Evolutionary conservation across 2,329 filamentous ascomycete genomes (phyloP), one percentile per base, ranked within the genome.

Genomic region (Dothideomycetes sp.): DNA sequence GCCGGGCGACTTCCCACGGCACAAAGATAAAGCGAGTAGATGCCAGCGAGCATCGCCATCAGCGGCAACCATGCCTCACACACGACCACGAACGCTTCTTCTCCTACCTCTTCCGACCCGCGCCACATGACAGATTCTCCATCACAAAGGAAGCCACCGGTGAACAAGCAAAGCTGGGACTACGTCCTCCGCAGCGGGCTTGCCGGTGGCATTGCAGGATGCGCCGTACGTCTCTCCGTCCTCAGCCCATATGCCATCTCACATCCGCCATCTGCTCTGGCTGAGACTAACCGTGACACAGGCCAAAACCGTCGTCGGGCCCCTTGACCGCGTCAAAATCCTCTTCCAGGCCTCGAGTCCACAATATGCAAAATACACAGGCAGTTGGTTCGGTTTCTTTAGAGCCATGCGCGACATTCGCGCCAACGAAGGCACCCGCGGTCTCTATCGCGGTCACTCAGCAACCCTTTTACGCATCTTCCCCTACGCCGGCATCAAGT

Each of bases 291-390:
- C n/a, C 28, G 2, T 15, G 35, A 5, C 11, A 37, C 52, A 94
- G 87, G 91, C 84, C 47, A 98, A 98, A 71, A 95, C 89, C 0
- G 71, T 94, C 5, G 93, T 98, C 25, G 91, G 87, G 17, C 91
- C 91, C 17, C 82, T 98, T 49, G 91, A 98, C 64, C 82, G 91
- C 50, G 91, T 98, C 55, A 98, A 98, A 66, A 98, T 98, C 57
- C 82, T 98, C 43, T 96, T 98, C 66, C 91, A 98, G 62, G 83
- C 91, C 38, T 86, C 83, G 56, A 95, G 91, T 55, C 91, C 91
- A 3, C 82, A 91, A 51, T 98, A 94, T 59, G 76, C 82, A 40
- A 94, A 94, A 64, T 98, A 96, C 59, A 79, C 85, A 1, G 84
- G 87, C 28, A 87, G 82, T 29, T 95, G 88, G 83, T 74, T 76